phyloP scores from a whole-genome alignment of 345 rosid species.

The Noccaea caerulescens region DNA sequence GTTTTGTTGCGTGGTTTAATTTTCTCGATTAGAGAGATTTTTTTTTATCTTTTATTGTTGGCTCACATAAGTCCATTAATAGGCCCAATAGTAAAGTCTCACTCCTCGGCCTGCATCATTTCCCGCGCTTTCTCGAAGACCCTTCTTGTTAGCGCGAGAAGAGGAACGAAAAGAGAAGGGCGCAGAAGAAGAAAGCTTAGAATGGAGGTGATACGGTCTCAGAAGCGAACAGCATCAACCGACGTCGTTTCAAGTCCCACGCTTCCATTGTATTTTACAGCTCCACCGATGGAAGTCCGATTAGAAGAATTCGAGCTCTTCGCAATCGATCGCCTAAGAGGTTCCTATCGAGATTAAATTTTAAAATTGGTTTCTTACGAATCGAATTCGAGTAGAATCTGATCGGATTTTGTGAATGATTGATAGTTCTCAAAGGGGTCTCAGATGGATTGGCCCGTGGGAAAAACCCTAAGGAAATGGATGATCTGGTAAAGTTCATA shows the following conservation, averaged over 20 bases:
- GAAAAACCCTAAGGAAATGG: slow-evolving; percentile 75
- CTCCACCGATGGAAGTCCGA: slow-evolving; percentile 85
- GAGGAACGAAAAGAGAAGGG: not conserved
- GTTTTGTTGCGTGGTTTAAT: no score
- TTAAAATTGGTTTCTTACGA: not conserved
- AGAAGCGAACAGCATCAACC: slow-evolving; percentile 35
- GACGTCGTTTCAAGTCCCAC: slow-evolving; percentile 43
- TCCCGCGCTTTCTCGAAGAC: slow-evolving; percentile 38
- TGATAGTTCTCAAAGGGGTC: slow-evolving; percentile 73
- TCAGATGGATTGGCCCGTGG: slow-evolving; percentile 87
- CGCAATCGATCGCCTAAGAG: slow-evolving; percentile 91
- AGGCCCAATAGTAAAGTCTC: slow-evolving; percentile 30
- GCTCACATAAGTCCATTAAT: slow-evolving; percentile 5
- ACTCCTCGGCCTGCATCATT: slow-evolving; percentile 15
- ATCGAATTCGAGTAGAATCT: not conserved
- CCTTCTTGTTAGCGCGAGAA: slow-evolving; percentile 38
- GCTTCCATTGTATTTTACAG: slow-evolving; percentile 74
- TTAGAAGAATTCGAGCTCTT: slow-evolving; percentile 91
- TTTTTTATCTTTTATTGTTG: no score
- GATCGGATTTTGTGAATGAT: not conserved
- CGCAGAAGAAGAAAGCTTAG: not conserved
- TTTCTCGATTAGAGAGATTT: no score
- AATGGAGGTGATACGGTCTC: slow-evolving; percentile 61
- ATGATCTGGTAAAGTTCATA: slow-evolving; percentile 52
- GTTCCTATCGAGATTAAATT: slow-evolving; percentile 38